phyloP scores from a whole-genome alignment of 192 early-diverging fungal species.

The Podila clonocystis region DNA sequence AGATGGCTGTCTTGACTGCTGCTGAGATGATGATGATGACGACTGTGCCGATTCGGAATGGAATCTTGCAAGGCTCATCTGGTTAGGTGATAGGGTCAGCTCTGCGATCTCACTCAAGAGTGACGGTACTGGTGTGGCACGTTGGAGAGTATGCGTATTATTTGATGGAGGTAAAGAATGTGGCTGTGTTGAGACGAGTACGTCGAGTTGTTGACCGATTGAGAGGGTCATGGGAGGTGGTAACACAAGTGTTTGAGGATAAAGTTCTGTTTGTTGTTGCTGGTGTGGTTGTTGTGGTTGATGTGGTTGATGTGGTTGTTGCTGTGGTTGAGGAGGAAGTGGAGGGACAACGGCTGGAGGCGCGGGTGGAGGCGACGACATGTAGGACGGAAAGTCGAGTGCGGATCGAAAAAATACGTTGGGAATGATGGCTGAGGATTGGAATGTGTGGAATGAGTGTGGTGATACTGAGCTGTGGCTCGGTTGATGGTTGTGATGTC shows the following conservation, averaged over 20 bases:
- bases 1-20: not conserved
- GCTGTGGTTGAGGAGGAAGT: not conserved
- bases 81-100: not conserved
- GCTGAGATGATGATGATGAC: too few species aligned
- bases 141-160: not conserved
- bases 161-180: not conserved
- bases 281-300: not conserved
- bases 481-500: conserved; percentile 12
- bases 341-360: not conserved
- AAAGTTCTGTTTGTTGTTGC: not conserved
- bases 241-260: not conserved
- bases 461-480: not conserved
- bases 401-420: conserved; percentile 14
- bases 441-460: conserved; percentile 2
- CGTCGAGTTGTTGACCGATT: not conserved
- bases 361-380: not conserved
- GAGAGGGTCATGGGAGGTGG: conserved; percentile 6
- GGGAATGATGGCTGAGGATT: conserved; percentile 14
- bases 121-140: not conserved
- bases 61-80: not conserved
- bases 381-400: not conserved
- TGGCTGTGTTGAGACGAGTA: not conserved
- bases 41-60: not conserved
- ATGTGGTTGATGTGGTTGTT: not conserved
- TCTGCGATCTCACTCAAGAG: not conserved